A percentile compares a stretch with the other conserved stretches of the same genome.
Conservation (phyloP, 2,329 filamentous ascomycete species). For the Trichoderma harzianum region DNA sequence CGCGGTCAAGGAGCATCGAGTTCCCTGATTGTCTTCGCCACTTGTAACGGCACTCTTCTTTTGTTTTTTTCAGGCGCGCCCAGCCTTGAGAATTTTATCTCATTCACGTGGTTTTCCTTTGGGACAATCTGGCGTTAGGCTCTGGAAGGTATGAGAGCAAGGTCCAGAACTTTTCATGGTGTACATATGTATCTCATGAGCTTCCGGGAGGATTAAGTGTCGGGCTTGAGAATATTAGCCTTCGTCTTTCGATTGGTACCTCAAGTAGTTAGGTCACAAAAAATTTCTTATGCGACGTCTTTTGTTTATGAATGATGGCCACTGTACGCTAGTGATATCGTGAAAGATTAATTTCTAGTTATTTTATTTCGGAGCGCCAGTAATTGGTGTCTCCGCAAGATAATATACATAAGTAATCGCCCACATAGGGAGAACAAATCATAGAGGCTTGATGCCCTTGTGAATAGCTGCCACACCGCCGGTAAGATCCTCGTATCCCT, state of each 20-base stretch:
- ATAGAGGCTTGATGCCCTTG: constrained; percentile 82
- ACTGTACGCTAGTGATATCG: not conserved
- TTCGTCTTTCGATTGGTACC: constrained; percentile 32
- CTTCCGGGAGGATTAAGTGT: constrained; percentile 29
- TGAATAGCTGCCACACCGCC: constrained; percentile 94
- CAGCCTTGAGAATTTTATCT: constrained; percentile 5
- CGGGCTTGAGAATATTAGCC: constrained; percentile 30
- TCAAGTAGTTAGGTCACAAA: constrained; percentile 25
- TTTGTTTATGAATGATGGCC: not conserved
- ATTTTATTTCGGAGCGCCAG: not conserved
- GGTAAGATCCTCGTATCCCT: constrained; percentile 86
- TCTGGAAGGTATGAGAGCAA: constrained; percentile 22
- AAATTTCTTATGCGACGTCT: not conserved
- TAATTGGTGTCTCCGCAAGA: not conserved
- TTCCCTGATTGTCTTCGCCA: constrained; percentile 5
- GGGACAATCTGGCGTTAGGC: constrained; percentile 22
- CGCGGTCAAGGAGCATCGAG: not conserved
- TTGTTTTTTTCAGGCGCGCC: constrained; percentile 17
- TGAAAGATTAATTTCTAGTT: not conserved
- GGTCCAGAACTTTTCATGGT: constrained; percentile 19
- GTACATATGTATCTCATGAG: constrained; percentile 37
- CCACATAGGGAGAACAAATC: not conserved
- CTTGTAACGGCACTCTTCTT: constrained; percentile 16
- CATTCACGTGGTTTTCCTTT: constrained; percentile 17
- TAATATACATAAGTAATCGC: not conserved